Percentiles rank a stretch among this genome's conserved stretches.
Conservation (phyloP, 805 yeast species). For the Grigorovia jiainica region DNA sequence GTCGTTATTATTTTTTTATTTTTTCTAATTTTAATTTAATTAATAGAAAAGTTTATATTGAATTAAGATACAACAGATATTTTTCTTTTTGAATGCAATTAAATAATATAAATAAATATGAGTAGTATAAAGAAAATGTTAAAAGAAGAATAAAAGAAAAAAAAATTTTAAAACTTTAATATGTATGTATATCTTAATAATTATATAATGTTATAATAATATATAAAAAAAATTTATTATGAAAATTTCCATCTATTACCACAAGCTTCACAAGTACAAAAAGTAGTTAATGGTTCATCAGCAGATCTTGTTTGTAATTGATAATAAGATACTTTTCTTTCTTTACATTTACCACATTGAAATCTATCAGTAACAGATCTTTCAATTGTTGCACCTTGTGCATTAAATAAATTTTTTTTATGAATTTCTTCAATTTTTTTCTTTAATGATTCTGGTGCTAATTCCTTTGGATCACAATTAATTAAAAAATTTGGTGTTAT, state of each 20-base stretch:
- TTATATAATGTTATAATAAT: neutral
- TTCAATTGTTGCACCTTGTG: conserved; percentile 94
- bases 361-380: conserved; percentile 94
- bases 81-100: too few relatives aligned
- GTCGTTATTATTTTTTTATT: neutral
- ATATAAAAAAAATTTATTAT: conserved; percentile 21
- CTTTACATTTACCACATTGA: conserved; percentile 96
- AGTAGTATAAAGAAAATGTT: neutral
- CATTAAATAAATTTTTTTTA: conserved; percentile 85
- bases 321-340: conserved; percentile 91
- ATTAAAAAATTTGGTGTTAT: conserved; percentile 58
- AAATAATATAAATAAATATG: too few relatives aligned
- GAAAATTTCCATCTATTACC: conserved; percentile 98
- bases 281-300: conserved; percentile 96
- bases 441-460: conserved; percentile 89
- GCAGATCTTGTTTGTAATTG: conserved; percentile 98
- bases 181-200: too few relatives aligned
- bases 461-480: conserved; percentile 81
- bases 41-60: too few relatives aligned
- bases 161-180: neutral
- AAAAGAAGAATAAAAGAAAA: neutral
- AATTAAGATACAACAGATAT: neutral
- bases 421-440: conserved; percentile 78
- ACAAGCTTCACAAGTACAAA: conserved; percentile 95
- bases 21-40: too few relatives aligned